phyloP scores from a whole-genome alignment of 352 stramenopile species.

The Pilasporangium apinafurcum region DNA sequence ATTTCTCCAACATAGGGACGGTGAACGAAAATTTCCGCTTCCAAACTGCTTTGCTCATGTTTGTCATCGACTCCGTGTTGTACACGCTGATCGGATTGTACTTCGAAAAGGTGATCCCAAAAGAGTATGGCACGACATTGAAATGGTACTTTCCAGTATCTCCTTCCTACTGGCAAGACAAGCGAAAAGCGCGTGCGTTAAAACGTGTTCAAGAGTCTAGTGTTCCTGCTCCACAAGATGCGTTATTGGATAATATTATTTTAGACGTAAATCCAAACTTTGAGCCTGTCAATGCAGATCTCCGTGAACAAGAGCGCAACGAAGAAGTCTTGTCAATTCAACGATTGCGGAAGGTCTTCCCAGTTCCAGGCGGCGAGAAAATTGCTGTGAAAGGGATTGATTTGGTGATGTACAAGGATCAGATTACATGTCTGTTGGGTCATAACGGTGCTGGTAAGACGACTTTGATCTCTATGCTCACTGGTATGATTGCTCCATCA shows the following conservation, averaged over 20 bases:
- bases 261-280: conserved; percentile 29
- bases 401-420: conserved; percentile 86
- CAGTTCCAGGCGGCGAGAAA: conserved; percentile 69
- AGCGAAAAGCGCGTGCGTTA: conserved; percentile 17
- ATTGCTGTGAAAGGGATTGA: conserved; percentile 76
- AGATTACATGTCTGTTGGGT: conserved; percentile 89
- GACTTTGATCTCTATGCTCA: conserved; percentile 90
- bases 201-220: conserved; percentile 12
- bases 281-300: conserved; percentile 25
- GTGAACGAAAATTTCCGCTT: conserved; percentile 52
- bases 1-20: conserved; percentile 21
- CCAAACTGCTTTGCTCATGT: conserved; percentile 48
- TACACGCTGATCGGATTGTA: conserved; percentile 89
- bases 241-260: conserved; percentile 16
- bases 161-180: conserved; percentile 22
- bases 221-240: background rate
- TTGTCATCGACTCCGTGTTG: conserved; percentile 82
- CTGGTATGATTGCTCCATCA: conserved; percentile 60
- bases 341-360: conserved; percentile 57
- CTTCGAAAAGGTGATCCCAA: conserved; percentile 87
- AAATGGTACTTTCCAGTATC: conserved; percentile 91
- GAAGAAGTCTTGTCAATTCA: conserved; percentile 36
- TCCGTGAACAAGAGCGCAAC: conserved; percentile 24
- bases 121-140: conserved; percentile 80
- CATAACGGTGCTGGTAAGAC: conserved; percentile 92